Evolutionary conservation across 176 grass and related monocot species (phyloP).

Genomic region (Eragrostis nindensis): DNA sequence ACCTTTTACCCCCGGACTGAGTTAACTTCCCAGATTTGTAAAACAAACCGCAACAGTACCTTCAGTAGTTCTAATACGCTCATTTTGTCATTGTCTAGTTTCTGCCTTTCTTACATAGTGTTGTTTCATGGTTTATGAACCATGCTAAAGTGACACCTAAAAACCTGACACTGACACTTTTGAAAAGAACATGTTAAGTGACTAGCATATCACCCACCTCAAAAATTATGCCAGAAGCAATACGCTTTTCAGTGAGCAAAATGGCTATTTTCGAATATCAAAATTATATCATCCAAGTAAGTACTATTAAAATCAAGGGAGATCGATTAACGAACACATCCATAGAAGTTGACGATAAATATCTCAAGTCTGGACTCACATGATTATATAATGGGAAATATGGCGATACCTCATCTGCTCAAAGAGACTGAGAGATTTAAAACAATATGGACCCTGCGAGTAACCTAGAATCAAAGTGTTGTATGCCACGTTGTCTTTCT

Average conservation of each 20-base stretch:
- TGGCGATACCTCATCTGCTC: constrained; percentile 50
- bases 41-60: too few relatives aligned
- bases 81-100: too few relatives aligned
- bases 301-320: background rate
- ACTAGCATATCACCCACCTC: background rate
- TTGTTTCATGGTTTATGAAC: background rate
- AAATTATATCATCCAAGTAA: background rate
- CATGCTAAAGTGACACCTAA: background rate
- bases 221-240: background rate
- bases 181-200: background rate
- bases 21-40: too few relatives aligned
- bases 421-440: constrained; percentile 74
- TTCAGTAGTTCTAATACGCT: too few relatives aligned
- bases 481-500: constrained; percentile 81
- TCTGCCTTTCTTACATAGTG: too few relatives aligned
- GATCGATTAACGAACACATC: background rate
- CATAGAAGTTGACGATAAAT: background rate
- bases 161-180: background rate
- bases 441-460: constrained; percentile 58
- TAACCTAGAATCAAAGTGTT: constrained; percentile 87
- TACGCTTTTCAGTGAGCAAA: background rate
- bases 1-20: too few relatives aligned
- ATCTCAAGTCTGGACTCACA: background rate
- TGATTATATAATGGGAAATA: background rate
- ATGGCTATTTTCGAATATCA: background rate